Base-by-base conservation (phyloP, 345 rosid species). In the Raphanus raphanistrum region DNA sequence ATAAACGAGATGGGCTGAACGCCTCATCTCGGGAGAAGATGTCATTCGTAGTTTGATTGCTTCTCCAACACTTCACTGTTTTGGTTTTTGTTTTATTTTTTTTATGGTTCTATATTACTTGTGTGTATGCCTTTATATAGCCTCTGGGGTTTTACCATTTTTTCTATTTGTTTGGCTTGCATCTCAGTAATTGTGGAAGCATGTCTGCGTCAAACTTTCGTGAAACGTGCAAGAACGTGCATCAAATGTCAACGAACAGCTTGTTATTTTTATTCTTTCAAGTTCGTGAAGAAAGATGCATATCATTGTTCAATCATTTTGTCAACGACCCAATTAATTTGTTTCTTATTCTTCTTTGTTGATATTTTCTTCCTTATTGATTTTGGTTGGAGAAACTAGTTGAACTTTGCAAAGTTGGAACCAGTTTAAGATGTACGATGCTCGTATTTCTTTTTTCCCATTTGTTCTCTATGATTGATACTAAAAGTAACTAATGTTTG, bases 11-110 rank as follows among this genome's bases (percentile, higher is more conserved):
- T 61, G 70, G 70, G 80, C 55, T 15, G 75, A 70, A 63, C 70
- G 80, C 75, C 80, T 75, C 75, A 76, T 76, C 80, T 75, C 80
- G 32, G 33, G 57, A 48, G 57, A 76, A 76, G 63, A 70, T 70
- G 66, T 70, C 80, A 76, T 76, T 33, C 33, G 57, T 52, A 36
- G 64, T 62, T 26, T 63, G 68, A 10, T 69, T 69, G 41, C 64
- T 76, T 59, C 16, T 59, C 8, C 63, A 59, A 59, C 63, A 11
- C 63, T 11, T 59, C 16, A 27, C 16, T 59, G 33, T 8, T n/a
- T 59, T 76, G 41, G 41, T 48, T 61, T 43, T 67, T 59, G 4
- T 27, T 10, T 28, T 66, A 28, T 28, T 29, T 8, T 67, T 52
- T 70, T 26, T 70, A 52, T 76, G 25, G 38, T 69, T 76, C 41